Evolutionary conservation across 2,329 filamentous ascomycete genomes (phyloP).

Genomic region (Paraphaeosphaeria sporulosa): DNA sequence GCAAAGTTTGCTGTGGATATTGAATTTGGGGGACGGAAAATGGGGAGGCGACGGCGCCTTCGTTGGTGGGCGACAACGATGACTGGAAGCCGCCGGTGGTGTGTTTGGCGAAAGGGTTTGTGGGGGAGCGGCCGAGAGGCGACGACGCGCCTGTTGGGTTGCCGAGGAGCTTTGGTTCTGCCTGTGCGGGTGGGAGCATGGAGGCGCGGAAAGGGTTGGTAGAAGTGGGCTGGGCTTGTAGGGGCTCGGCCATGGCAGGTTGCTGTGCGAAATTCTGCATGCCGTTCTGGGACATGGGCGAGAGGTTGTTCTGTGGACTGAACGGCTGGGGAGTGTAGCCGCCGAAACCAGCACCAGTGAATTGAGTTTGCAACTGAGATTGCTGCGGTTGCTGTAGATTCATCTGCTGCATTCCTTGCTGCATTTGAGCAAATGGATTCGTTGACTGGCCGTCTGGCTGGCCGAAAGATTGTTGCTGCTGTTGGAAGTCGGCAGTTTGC

Average conservation of each 20-base stretch:
- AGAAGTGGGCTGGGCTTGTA: constrained; percentile 62
- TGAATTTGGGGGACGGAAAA: constrained; percentile 40
- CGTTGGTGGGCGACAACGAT: constrained; percentile 30
- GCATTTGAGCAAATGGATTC: constrained; percentile 94
- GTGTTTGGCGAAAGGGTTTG: constrained; percentile 85
- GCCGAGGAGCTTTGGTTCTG: constrained; percentile 40
- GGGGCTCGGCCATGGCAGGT: constrained; percentile 48
- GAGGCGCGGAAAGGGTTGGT: constrained; percentile 97
- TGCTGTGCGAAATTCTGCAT: constrained; percentile 54
- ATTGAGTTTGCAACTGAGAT: constrained; percentile 63
- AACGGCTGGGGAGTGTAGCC: constrained; percentile 76
- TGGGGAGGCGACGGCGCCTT: constrained; percentile 29
- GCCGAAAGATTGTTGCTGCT: constrained; percentile 60
- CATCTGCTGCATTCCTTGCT: constrained; percentile 65
- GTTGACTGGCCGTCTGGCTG: constrained; percentile 68
- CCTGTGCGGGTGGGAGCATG: constrained; percentile 65
- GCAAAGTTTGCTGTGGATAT: constrained; percentile 34
- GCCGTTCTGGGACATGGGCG: constrained; percentile 60
- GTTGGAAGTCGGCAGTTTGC: constrained; percentile 47
- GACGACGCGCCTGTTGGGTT: constrained; percentile 48
- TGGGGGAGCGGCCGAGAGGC: constrained; percentile 68
- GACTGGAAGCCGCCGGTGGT: constrained; percentile 40
- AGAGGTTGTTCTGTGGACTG: constrained; percentile 51
- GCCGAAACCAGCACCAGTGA: constrained; percentile 82
- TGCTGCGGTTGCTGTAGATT: constrained; percentile 36